Evolutionary conservation across 2,329 filamentous ascomycete genomes (phyloP).

Genomic region (Stemphylium lycopersici): DNA sequence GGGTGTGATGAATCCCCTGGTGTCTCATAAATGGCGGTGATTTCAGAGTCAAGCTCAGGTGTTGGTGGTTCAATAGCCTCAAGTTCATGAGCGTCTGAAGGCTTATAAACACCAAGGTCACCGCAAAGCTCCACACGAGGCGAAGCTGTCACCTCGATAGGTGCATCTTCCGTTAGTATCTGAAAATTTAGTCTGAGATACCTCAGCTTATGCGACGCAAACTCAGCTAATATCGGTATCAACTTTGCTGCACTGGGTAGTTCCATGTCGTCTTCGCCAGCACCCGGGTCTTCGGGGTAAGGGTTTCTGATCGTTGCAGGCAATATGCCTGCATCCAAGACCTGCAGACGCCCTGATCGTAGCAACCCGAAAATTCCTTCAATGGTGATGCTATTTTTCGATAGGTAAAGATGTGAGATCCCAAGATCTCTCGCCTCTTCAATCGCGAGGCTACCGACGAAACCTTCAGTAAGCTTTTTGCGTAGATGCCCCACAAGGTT

Average conservation of each 20-base stretch:
- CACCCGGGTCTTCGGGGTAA: not conserved
- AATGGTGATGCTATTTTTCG: slow-evolving; percentile 61
- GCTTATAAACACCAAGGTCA: slow-evolving; percentile 23
- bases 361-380: slow-evolving; percentile 62
- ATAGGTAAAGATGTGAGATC: slow-evolving; percentile 66
- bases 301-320: slow-evolving; percentile 26
- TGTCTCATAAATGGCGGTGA: slow-evolving; percentile 31
- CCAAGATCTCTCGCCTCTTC: slow-evolving; percentile 62
- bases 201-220: slow-evolving; percentile 56
- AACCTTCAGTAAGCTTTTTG: slow-evolving; percentile 43
- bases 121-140: slow-evolving; percentile 38
- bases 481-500: slow-evolving; percentile 61
- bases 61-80: slow-evolving; percentile 19
- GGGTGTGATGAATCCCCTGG: slow-evolving; percentile 36
- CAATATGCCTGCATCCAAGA: slow-evolving; percentile 62
- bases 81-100: slow-evolving; percentile 37
- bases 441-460: slow-evolving; percentile 61
- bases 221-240: slow-evolving; percentile 56
- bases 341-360: slow-evolving; percentile 58
- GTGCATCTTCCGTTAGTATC: slow-evolving; percentile 57
- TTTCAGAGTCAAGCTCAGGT: slow-evolving; percentile 32
- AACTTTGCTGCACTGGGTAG: slow-evolving; percentile 62
- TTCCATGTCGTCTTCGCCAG: slow-evolving; percentile 26
- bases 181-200: slow-evolving; percentile 63
- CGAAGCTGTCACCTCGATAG: slow-evolving; percentile 17